A percentile compares a stretch with the other conserved stretches of the same genome.
Conservation (phyloP, 345 rosid species). For the Erysimum cheiranthoides region DNA sequence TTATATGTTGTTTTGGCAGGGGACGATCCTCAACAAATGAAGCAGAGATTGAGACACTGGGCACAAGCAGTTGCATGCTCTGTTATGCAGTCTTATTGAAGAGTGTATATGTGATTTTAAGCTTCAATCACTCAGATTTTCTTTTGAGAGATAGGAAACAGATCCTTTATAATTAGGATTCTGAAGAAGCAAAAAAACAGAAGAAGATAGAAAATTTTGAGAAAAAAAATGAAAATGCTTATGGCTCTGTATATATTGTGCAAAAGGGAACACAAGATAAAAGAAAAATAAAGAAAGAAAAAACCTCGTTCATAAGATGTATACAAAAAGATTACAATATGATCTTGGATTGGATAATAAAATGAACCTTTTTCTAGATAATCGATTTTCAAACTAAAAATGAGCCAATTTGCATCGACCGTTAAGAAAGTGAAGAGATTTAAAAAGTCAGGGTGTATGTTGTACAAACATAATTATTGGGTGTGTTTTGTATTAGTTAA, state of each 20-base stretch:
- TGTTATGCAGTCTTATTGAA: slow-evolving; percentile 56
- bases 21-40: slow-evolving; percentile 63
- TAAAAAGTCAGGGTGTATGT: background rate
- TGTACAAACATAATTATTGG: background rate
- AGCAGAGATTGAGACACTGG: slow-evolving; percentile 88
- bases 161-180: slow-evolving; percentile 23
- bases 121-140: slow-evolving; percentile 33
- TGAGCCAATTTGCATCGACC: background rate
- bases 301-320: slow-evolving; percentile 32
- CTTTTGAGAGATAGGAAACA: slow-evolving; percentile 24
- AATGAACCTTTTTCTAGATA: slow-evolving; percentile 15
- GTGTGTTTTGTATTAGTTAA: slow-evolving; percentile 1
- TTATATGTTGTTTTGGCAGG: slow-evolving; percentile 22
- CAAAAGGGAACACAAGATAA: slow-evolving; percentile 27
- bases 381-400: background rate
- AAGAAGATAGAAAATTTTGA: background rate
- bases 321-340: slow-evolving; percentile 20
- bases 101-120: slow-evolving; percentile 32
- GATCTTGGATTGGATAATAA: slow-evolving; percentile 27
- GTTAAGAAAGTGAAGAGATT: background rate
- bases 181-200: background rate
- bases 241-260: slow-evolving; percentile 40
- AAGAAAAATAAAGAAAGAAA: background rate
- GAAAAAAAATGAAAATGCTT: background rate
- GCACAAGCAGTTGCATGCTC: slow-evolving; percentile 99